These are phyloP conservation scores for Microascus cirrosus DNA, from an alignment of 2,329 filamentous ascomycete species.

Conservation along the genomic window DNA sequence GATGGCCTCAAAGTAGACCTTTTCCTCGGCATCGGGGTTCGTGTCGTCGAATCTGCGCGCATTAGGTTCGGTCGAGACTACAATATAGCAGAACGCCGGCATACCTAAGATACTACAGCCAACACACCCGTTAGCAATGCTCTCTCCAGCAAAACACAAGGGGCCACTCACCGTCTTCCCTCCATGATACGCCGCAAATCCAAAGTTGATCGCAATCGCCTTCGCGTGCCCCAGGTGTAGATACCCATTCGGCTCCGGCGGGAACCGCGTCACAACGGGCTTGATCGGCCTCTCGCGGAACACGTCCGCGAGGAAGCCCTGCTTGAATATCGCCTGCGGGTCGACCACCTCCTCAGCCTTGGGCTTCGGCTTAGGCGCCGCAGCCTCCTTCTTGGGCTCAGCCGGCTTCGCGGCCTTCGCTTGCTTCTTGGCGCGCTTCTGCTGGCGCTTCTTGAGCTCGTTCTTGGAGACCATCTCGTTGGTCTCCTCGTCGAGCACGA, in stretches of 20 bases:
- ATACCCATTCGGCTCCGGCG: slow-evolving; percentile 85
- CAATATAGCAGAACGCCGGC: neutral
- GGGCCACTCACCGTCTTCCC: slow-evolving; percentile 38
- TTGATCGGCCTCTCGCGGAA: slow-evolving; percentile 56
- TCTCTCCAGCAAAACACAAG: neutral
- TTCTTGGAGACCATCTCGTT: slow-evolving; percentile 56
- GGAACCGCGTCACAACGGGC: slow-evolving; percentile 60
- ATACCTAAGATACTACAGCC: neutral
- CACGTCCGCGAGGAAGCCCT: slow-evolving; percentile 63
- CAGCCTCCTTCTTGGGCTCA: slow-evolving; percentile 27
- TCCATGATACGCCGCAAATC: slow-evolving; percentile 76
- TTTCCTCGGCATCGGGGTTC: slow-evolving; percentile 87
- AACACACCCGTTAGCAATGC: neutral
- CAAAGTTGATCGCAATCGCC: slow-evolving; percentile 93
- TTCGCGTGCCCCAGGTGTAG: slow-evolving; percentile 92
- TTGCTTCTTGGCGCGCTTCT: slow-evolving; percentile 48
- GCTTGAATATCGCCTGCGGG: slow-evolving; percentile 64
- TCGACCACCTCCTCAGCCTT: slow-evolving; percentile 22
- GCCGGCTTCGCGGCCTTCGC: slow-evolving; percentile 24
- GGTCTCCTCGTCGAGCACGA: slow-evolving; percentile 51
- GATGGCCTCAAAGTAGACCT: slow-evolving; percentile 82
- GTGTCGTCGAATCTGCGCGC: slow-evolving; percentile 73
- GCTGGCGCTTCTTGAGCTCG: slow-evolving; percentile 49
- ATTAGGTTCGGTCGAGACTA: neutral
- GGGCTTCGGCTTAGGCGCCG: slow-evolving; percentile 11